These are phyloP conservation scores for Kalmusia sp. DNA, from an alignment of 2,329 filamentous ascomycete species.

Conservation along the genomic window DNA sequence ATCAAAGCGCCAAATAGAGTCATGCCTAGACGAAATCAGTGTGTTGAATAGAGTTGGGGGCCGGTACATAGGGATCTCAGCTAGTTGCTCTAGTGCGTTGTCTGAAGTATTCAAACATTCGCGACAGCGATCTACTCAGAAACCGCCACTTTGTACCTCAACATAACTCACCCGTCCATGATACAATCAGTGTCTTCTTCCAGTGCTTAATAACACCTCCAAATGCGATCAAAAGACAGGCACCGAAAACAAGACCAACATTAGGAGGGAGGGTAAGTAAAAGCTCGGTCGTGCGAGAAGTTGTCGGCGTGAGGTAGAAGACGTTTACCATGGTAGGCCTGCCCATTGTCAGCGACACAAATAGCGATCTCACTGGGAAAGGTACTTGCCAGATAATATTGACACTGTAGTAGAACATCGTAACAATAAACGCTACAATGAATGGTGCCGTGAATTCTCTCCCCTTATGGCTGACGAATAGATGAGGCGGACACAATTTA, in stretches of 20 bases:
- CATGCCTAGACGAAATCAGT: too few relatives aligned
- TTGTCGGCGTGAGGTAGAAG: constrained; percentile 50
- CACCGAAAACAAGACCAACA: constrained; percentile 54
- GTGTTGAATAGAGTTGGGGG: too few relatives aligned
- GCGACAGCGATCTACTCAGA: too few relatives aligned
- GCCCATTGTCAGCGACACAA: not conserved
- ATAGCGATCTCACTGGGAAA: too few relatives aligned
- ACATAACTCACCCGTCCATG: too few relatives aligned
- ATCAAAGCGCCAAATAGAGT: constrained; percentile 57
- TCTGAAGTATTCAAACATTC: too few relatives aligned
- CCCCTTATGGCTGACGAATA: constrained; percentile 56
- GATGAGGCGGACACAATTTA: constrained; percentile 47
- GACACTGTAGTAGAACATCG: constrained; percentile 61
- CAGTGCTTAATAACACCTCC: constrained; percentile 54
- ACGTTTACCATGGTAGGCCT: constrained; percentile 55
- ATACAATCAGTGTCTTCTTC: constrained; percentile 55
- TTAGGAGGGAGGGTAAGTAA: constrained; percentile 56
- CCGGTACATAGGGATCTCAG: too few relatives aligned
- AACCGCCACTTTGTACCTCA: too few relatives aligned
- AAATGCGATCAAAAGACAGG: constrained; percentile 50
- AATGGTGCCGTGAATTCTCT: constrained; percentile 58
- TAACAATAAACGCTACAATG: constrained; percentile 55
- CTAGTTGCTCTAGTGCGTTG: too few relatives aligned
- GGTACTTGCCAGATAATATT: constrained; percentile 54
- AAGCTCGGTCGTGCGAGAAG: constrained; percentile 38